Evolutionary conservation across 441 rosid species (phyloP).

Genomic region (Dalechampia spathulata): DNA sequence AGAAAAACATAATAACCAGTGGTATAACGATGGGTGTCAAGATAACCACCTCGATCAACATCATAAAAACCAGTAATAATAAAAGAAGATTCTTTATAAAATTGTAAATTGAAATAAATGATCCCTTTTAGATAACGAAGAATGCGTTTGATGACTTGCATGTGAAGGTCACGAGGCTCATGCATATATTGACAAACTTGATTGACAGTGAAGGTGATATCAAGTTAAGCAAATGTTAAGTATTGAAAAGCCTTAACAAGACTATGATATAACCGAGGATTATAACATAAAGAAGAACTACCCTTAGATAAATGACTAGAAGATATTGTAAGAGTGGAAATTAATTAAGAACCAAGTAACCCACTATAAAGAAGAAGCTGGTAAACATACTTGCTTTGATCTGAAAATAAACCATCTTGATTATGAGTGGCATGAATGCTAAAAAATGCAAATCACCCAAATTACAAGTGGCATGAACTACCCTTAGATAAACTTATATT

Average conservation of each 20-base stretch:
- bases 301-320: too few relatives aligned
- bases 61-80: neutral
- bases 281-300: too few relatives aligned
- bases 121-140: neutral
- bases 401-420: too few relatives aligned
- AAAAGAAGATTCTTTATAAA: neutral
- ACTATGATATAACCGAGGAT: neutral
- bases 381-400: too few relatives aligned
- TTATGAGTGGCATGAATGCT: too few relatives aligned
- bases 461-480: too few relatives aligned
- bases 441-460: too few relatives aligned
- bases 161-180: neutral
- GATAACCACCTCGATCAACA: neutral
- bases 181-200: neutral
- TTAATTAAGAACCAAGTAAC: too few relatives aligned
- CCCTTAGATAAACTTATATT: too few relatives aligned
- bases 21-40: neutral
- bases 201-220: neutral
- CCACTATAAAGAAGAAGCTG: too few relatives aligned
- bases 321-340: neutral
- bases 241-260: neutral
- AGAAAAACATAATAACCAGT: neutral
- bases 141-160: neutral
- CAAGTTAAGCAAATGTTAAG: neutral
- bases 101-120: too few relatives aligned